phyloP scores from a whole-genome alignment of 176 grass and related monocot species.

The barley (Hordeum vulgare) region DNA sequence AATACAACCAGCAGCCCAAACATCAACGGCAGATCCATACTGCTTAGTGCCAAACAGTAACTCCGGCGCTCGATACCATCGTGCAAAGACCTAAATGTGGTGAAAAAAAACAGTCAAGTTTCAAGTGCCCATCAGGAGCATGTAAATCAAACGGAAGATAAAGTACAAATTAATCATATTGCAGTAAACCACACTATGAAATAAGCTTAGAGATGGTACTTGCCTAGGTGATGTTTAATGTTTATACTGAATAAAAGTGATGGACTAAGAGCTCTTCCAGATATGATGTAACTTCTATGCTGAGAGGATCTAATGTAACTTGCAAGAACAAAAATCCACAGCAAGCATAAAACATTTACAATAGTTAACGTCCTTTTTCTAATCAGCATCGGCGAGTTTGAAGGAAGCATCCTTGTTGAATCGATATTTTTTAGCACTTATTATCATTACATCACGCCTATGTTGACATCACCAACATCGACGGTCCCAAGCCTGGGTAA shows the following conservation, averaged over 20 bases:
- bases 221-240: slow-evolving; percentile 10
- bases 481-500: no score
- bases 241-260: background rate
- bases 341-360: background rate
- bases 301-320: background rate
- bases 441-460: background rate
- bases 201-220: background rate
- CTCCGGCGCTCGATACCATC: slow-evolving; percentile 98
- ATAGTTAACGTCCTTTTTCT: background rate
- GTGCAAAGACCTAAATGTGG: slow-evolving; percentile 84
- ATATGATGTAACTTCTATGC: background rate
- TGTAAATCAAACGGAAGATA: background rate
- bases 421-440: background rate
- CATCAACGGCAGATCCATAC: slow-evolving; percentile 91
- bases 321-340: slow-evolving; percentile 3
- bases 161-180: background rate
- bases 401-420: background rate
- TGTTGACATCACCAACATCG: no score
- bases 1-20: slow-evolving; percentile 98
- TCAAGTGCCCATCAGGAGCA: background rate
- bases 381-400: background rate
- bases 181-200: background rate
- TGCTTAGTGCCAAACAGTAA: slow-evolving; percentile 94
- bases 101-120: background rate
- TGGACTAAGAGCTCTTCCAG: slow-evolving; percentile 16